Conservation (phyloP, 306 rosid species). For the Cicer yamashitae region DNA sequence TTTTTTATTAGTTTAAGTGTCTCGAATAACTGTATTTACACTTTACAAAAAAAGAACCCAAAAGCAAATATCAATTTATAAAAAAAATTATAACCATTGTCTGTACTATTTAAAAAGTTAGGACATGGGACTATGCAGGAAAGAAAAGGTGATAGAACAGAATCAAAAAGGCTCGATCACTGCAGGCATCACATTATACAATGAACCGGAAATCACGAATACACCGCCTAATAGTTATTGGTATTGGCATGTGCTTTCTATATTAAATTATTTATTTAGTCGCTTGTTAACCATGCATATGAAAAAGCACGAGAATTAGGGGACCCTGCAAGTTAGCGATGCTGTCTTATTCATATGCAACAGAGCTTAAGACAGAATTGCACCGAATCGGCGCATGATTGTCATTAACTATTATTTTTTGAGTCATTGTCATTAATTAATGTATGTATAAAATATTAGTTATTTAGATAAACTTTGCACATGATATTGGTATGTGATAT, state of each 20-base stretch:
- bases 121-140: background rate
- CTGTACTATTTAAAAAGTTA: background rate
- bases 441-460: slow-evolving; percentile 16
- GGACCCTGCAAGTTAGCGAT: slow-evolving; percentile 10
- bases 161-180: background rate
- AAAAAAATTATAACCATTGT: no score
- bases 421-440: no score
- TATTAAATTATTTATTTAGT: background rate
- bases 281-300: slow-evolving; percentile 7
- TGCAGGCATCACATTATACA: no score
- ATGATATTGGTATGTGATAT: background rate
- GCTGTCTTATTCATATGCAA: slow-evolving; percentile 36
- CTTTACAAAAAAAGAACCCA: no score
- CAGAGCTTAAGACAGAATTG: no score
- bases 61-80: no score
- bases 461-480: background rate
- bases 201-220: slow-evolving; percentile 34
- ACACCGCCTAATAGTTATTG: slow-evolving; percentile 30
- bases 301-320: background rate
- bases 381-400: background rate
- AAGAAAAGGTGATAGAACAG: background rate
- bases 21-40: no score
- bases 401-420: background rate
- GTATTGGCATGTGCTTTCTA: slow-evolving; percentile 4
- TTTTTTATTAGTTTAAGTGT: no score